Evolutionary conservation across 179 eudicot species (phyloP), one percentile per base, ranked within the genome.

Genomic region (Actinidia chinensis): DNA sequence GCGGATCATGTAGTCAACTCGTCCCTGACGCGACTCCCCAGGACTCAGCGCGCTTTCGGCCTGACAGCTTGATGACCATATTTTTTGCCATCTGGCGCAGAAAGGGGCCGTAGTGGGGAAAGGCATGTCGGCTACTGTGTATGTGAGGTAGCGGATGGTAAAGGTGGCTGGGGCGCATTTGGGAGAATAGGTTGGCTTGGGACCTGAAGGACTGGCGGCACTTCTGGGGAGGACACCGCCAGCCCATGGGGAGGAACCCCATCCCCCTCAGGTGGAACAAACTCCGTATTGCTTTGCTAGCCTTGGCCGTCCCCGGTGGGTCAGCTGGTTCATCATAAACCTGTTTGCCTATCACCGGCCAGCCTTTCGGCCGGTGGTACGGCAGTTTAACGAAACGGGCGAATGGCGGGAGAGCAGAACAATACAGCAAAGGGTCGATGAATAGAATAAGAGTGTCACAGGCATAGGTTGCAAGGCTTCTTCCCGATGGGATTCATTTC

Each of bases 41-140:
- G 0, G 98, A 91, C 90, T 90, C 97, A 28, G 93, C 96, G 78
- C 97, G 86, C 40, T 85, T 90, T 0, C 97, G 88, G 85, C 94
- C 90, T 76, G 93, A 94, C 23, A 94, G 83, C 76, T 92, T 92
- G 91, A 94, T 91, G 76, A 93, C 97, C 96, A 94, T 5, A 94
- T 86, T 70, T 92, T 94, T 9, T 97, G 90, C 97, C n/a, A 92
- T 92, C 81, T 94, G 94, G n/a, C 98, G 95, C 98, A 97, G 92
- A 55, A 92, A 94, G 6, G 96, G 97, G 59, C 97, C 97, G 83
- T 91, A 94, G 73, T 92, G 87, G 33, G 98, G 68, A 94, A 94
- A 4, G 91, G 96, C 97, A 94, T 88, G 88, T 92, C 96, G 44
- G 95, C 97, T 2, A 88, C 74, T 75, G 90, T 82, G 76, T 94